A percentile compares a stretch with the other conserved stretches of the same genome.
Conservation (phyloP, 306 rosid species). For the Leucaena leucocephala region DNA sequence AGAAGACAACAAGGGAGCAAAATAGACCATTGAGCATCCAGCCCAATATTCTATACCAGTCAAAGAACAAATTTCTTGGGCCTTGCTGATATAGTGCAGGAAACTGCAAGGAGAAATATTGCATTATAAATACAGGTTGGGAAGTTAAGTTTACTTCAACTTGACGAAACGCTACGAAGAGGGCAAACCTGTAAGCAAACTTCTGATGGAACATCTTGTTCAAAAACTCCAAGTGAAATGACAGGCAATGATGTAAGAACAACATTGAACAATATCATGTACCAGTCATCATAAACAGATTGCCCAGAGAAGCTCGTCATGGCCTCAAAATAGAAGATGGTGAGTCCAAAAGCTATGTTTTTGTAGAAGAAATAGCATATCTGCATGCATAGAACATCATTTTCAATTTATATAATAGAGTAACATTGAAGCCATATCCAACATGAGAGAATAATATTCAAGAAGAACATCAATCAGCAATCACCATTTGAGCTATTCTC, state of each 20-base stretch:
- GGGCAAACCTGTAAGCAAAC: slow-evolving; percentile 93
- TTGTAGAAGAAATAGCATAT: slow-evolving; percentile 99
- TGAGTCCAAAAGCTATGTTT: slow-evolving; percentile 95
- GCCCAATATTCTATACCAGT: slow-evolving; percentile 90
- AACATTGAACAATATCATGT: slow-evolving; percentile 92
- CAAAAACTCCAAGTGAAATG: slow-evolving; percentile 97
- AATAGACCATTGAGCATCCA: slow-evolving; percentile 96
- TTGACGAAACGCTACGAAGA: slow-evolving; percentile 11
- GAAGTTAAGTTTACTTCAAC: slow-evolving; percentile 22
- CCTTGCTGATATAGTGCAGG: slow-evolving; percentile 99
- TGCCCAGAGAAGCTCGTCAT: slow-evolving; percentile 94
- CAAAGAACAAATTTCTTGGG: slow-evolving; percentile 82
- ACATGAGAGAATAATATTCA: slow-evolving; percentile 25
- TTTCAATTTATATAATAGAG: background rate
- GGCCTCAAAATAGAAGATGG: slow-evolving; percentile 96
- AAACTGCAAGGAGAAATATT: slow-evolving; percentile 58
- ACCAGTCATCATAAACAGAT: slow-evolving; percentile 92
- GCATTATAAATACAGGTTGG: background rate
- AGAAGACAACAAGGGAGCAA: slow-evolving; percentile 75
- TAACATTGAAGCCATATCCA: background rate
- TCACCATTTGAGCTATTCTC: slow-evolving; percentile 99
- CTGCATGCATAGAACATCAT: slow-evolving; percentile 47
- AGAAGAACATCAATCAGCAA: slow-evolving; percentile 24
- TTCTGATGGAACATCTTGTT: slow-evolving; percentile 97
- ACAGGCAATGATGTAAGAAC: slow-evolving; percentile 96